Evolutionary conservation across 1,284 basidiomycete species (phyloP), one percentile per base, ranked within the genome.

Genomic region (Schizophyllum commune): DNA sequence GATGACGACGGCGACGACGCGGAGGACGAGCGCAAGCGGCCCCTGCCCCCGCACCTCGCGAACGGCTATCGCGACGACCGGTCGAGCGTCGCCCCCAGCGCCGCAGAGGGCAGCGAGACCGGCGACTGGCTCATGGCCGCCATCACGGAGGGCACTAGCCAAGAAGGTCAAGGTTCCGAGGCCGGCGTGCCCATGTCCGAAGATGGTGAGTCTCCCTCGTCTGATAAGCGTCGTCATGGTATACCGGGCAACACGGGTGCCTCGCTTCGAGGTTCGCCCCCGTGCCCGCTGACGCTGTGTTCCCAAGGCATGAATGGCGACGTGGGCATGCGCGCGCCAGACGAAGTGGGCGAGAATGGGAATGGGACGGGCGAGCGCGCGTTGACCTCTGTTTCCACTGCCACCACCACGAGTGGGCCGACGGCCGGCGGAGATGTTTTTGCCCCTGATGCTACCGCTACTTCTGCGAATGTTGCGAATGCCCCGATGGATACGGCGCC

Each of bases 51-150:
- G 61, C 79, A 69, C 62, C 67, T 74, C 63, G 27, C 20, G 13
- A 73, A 77, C 70, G 79, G 79, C 66, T 85, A 84, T 68, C 78
- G 83, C 63, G 79, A 79, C 66, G 85, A 84, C 68, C 78, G 83
- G 62, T 81, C 79, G 55, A 88, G 86, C 71, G 83, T 82, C 47
- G 82, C 83, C 54, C 84, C 85, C 15, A 90, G 88, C 67, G 79
- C 85, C 52, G 82, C 85, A 54, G 87, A 89, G 75, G 83, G 86
- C 47, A 76, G 77, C 51, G 89, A 87, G 72, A 89, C 91, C 71
- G 85, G 79, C 60, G 89, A 91, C 72, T 91, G 89, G 89, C 77
- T 91, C 56, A 91, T 91, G 89, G 89, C 88, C 69, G 88, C 89
- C 60, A 91, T 91, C 66, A 82, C 79, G 63, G 85, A 83, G 65